A percentile compares a stretch with the other conserved stretches of the same genome.
Evolutionary conservation across 2,329 filamentous ascomycete genomes (phyloP).

Genomic region (Penicillium frequentans): DNA sequence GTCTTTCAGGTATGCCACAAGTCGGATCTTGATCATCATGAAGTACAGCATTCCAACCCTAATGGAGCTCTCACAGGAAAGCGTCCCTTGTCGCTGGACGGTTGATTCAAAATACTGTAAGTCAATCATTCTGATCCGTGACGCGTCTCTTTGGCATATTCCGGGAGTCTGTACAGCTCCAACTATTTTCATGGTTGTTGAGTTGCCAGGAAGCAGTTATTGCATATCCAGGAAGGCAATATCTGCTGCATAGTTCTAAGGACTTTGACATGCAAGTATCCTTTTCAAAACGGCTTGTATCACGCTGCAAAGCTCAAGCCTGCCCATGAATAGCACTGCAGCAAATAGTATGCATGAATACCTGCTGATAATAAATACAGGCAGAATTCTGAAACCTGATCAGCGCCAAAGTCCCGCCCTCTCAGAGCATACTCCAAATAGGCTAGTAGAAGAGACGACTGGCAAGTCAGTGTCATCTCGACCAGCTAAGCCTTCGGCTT

Average conservation of each 20-base stretch:
- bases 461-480: slow-evolving; percentile 14
- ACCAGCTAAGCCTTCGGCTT: neutral
- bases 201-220: neutral
- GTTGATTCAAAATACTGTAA: slow-evolving; percentile 32
- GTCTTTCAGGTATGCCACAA: slow-evolving; percentile 1
- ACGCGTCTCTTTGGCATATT: neutral
- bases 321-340: neutral
- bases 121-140: slow-evolving; percentile 3
- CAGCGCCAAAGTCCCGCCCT: slow-evolving; percentile 2
- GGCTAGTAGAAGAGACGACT: slow-evolving; percentile 22
- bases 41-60: slow-evolving; percentile 41
- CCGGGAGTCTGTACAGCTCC: too few species aligned
- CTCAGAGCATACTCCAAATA: slow-evolving; percentile 4
- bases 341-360: neutral
- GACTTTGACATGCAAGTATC: neutral
- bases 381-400: slow-evolving; percentile 2
- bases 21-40: slow-evolving; percentile 20
- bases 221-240: neutral
- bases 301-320: neutral
- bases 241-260: neutral
- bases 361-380: slow-evolving; percentile 12
- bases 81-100: slow-evolving; percentile 27
- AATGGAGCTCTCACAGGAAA: slow-evolving; percentile 31
- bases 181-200: neutral
- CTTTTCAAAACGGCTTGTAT: neutral